These are phyloP conservation scores for Stereocaulon alpinum DNA, from an alignment of 495 filamentous ascomycete species.

Conservation along the genomic window DNA sequence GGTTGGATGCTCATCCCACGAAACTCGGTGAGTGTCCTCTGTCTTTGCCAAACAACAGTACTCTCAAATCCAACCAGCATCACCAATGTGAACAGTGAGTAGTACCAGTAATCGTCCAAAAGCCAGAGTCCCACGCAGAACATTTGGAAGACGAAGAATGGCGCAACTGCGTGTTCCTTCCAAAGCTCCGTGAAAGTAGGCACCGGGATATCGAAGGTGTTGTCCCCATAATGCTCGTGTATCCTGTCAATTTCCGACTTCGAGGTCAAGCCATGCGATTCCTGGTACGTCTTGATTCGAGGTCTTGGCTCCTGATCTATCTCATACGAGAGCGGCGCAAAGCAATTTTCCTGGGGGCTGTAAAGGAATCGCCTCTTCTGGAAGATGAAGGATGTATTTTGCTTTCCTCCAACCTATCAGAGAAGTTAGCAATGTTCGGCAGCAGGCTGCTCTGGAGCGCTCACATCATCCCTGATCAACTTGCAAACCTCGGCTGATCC, in stretches of 20 bases:
- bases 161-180: slow-evolving; percentile 95
- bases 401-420: slow-evolving; percentile 51
- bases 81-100: slow-evolving; percentile 95
- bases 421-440: slow-evolving; percentile 12
- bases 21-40: slow-evolving; percentile 94
- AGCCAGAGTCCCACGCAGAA: slow-evolving; percentile 99
- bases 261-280: slow-evolving; percentile 58
- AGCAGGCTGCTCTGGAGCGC: slow-evolving; percentile 12
- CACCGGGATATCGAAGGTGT: slow-evolving; percentile 96
- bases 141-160: slow-evolving; percentile 98
- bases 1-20: slow-evolving; percentile 99
- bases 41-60: slow-evolving; percentile 97
- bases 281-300: slow-evolving; percentile 63
- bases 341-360: slow-evolving; percentile 53
- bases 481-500: slow-evolving; percentile 81
- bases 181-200: slow-evolving; percentile 92
- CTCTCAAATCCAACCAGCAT: slow-evolving; percentile 98
- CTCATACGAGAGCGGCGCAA: slow-evolving; percentile 72
- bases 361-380: slow-evolving; percentile 96
- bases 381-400: slow-evolving; percentile 83
- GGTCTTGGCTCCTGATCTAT: slow-evolving; percentile 80
- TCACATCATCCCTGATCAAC: slow-evolving; percentile 60
- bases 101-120: slow-evolving; percentile 99
- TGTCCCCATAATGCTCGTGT: slow-evolving; percentile 87
- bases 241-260: slow-evolving; percentile 64